phyloP scores from a whole-genome alignment of 129 eudicot species.

The Silybum marianum region DNA sequence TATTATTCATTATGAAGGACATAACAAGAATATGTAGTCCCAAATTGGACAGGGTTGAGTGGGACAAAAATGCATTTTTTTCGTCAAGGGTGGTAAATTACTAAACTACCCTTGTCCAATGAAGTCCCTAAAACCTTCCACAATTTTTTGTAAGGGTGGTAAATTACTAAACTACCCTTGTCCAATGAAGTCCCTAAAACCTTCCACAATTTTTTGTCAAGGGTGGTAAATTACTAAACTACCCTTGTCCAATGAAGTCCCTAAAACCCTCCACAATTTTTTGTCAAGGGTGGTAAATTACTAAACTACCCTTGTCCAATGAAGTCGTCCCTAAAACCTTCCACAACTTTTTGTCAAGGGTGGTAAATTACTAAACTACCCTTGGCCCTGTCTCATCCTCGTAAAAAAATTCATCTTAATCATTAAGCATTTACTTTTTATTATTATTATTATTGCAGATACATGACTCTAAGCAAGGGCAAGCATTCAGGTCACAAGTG shows the following conservation, averaged over 20 bases:
- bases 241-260: too few relatives aligned
- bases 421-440: not conserved
- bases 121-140: not conserved
- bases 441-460: conserved; percentile 52
- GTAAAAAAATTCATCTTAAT: too few relatives aligned
- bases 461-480: conserved; percentile 95
- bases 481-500: conserved; percentile 86
- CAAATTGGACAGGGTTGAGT: not conserved
- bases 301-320: not conserved
- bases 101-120: not conserved
- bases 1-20: not conserved
- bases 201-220: too few relatives aligned
- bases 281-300: not conserved
- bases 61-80: not conserved
- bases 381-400: too few relatives aligned
- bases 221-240: too few relatives aligned
- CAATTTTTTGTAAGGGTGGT: not conserved
- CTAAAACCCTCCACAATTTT: not conserved
- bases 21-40: not conserved
- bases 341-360: not conserved
- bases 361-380: too few relatives aligned
- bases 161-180: too few relatives aligned
- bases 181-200: too few relatives aligned
- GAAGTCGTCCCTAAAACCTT: not conserved
- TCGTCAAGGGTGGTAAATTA: not conserved